These are phyloP conservation scores for Vishniacozyma victoriae DNA, from an alignment of 768 basidiomycete genomes.

Conservation along the genomic window DNA sequence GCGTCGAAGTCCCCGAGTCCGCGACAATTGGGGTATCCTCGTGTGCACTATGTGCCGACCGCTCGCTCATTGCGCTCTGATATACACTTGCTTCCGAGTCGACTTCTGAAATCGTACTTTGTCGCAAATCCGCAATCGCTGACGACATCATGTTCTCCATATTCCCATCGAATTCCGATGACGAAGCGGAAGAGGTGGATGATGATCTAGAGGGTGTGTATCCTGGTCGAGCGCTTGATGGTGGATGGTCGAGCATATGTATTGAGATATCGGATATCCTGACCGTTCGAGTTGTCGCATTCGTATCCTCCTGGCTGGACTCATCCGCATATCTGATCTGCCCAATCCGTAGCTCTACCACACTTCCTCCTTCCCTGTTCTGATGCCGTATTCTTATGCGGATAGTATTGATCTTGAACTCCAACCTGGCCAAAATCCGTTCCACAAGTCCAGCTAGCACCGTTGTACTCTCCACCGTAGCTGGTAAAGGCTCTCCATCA, in stretches of 20 bases:
- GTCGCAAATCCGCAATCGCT: constrained; percentile 47
- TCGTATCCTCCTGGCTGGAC: not conserved
- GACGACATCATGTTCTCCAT: constrained; percentile 48
- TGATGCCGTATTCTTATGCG: constrained; percentile 24
- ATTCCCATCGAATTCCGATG: constrained; percentile 16
- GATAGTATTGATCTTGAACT: constrained; percentile 39
- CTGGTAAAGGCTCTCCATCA: constrained; percentile 7
- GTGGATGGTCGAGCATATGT: constrained; percentile 10
- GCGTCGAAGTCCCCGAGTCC: constrained; percentile 9
- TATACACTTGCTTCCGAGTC: constrained; percentile 18
- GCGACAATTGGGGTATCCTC: too few species aligned
- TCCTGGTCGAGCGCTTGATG: not conserved
- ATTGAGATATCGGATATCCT: constrained; percentile 16
- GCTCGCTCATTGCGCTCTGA: constrained; percentile 11
- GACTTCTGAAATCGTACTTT: constrained; percentile 24
- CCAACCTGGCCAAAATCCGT: constrained; percentile 42
- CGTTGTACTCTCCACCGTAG: constrained; percentile 38
- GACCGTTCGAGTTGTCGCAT: constrained; percentile 15
- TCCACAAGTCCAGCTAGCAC: constrained; percentile 47
- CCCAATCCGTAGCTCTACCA: constrained; percentile 34
- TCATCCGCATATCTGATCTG: constrained; percentile 36
- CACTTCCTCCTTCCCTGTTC: constrained; percentile 13
- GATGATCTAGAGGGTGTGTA: constrained; percentile 15
- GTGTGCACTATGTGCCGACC: too few species aligned
- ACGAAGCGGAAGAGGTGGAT: constrained; percentile 11